Evolutionary conservation across 2,329 filamentous ascomycete genomes (phyloP).

Genomic region (Colletotrichum trifolii): DNA sequence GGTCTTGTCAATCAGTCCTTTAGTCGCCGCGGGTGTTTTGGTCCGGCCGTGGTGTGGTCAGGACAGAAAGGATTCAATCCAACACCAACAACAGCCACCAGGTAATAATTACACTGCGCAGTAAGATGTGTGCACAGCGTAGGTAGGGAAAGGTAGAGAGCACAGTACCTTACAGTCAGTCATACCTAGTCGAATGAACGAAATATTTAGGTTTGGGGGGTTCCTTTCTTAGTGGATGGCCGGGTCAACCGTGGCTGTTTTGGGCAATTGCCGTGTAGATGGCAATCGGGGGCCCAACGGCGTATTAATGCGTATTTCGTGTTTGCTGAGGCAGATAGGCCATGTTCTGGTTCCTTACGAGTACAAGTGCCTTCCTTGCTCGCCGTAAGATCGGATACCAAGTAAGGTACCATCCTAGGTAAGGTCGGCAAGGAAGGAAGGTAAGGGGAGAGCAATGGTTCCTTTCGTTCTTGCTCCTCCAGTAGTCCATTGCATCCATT

Average conservation of each 20-base stretch:
- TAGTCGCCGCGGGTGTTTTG: constrained; percentile 6
- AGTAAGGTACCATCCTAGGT: too few relatives aligned
- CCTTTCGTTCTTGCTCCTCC: too few relatives aligned
- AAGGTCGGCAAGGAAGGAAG: too few relatives aligned
- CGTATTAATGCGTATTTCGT: background rate
- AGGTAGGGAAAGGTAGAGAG: too few relatives aligned
- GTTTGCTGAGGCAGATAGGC: background rate
- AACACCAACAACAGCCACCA: background rate
- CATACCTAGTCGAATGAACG: constrained; percentile 8
- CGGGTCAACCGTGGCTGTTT: constrained; percentile 21
- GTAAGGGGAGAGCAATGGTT: too few relatives aligned
- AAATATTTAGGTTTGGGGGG: constrained; percentile 19
- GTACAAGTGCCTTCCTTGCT: too few relatives aligned
- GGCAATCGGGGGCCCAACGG: constrained; percentile 9
- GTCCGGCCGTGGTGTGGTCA: constrained; percentile 10
- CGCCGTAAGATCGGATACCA: too few relatives aligned
- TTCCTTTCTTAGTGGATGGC: constrained; percentile 13
- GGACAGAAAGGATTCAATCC: constrained; percentile 21
- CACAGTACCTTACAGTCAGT: background rate
- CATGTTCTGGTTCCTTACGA: too few relatives aligned
- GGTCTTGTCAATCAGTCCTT: background rate
- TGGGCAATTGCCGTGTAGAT: constrained; percentile 13
- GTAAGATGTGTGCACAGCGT: too few relatives aligned
- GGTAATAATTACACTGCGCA: too few relatives aligned
- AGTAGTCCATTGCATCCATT: too few relatives aligned